A percentile compares a stretch with the other conserved stretches of the same genome.
These are phyloP conservation scores for Aegilops sharonensis DNA, from an alignment of 176 grass and related monocot genomes.

Conservation along the genomic window DNA sequence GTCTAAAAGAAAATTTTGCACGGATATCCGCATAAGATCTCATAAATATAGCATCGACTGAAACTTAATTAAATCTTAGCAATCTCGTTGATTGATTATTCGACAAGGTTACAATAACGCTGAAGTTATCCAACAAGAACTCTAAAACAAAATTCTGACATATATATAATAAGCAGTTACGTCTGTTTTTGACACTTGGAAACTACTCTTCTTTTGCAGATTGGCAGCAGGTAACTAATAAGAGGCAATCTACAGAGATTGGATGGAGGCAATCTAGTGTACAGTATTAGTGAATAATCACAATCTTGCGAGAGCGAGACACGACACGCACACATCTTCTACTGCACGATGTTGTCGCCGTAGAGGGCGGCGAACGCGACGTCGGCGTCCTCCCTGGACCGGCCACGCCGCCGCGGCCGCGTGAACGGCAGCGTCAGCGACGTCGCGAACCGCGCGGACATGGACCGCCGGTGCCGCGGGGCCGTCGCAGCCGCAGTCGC, in stretches of 20 bases:
- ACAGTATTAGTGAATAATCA: neutral
- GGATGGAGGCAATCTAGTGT: neutral
- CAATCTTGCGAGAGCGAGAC: neutral
- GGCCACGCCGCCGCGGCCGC: slow-evolving; percentile 10
- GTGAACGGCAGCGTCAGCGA: slow-evolving; percentile 32
- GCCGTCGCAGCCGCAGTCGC: neutral
- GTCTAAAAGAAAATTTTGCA: no score
- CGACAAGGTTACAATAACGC: no score
- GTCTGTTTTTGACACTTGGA: no score
- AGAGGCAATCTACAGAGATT: neutral
- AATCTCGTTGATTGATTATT: no score
- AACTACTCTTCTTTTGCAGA: no score
- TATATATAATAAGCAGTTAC: no score
- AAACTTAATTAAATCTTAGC: no score
- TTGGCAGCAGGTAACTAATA: neutral
- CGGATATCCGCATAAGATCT: no score
- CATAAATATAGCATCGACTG: no score
- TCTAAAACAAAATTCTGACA: no score
- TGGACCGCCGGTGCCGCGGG: slow-evolving; percentile 27
- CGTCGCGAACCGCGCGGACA: slow-evolving; percentile 43
- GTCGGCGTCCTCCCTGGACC: slow-evolving; percentile 24
- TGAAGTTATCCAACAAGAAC: no score
- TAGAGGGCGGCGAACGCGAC: slow-evolving; percentile 25
- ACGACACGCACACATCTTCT: neutral
- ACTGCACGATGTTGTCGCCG: neutral